These are phyloP conservation scores for Globisporangium paroecandrum DNA, from an alignment of 352 stramenopile species.

Conservation along the genomic window DNA sequence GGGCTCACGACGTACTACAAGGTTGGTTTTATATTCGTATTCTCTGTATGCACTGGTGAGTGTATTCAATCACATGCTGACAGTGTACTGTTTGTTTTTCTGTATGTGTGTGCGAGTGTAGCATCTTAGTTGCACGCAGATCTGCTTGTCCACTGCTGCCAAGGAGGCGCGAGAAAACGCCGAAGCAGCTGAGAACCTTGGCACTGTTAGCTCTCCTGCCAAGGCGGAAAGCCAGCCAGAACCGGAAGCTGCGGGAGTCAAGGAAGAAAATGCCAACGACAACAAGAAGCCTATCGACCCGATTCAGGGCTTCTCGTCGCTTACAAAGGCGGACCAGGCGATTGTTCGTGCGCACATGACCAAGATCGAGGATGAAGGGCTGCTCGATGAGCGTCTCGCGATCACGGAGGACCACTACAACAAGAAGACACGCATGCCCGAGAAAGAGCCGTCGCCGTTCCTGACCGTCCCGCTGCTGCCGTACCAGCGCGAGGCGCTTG, in stretches of 20 bases:
- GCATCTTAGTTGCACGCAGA: conserved; percentile 46
- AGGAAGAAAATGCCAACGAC: conserved; percentile 13
- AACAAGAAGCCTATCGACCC: conserved; percentile 26
- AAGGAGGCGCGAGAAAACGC: not conserved
- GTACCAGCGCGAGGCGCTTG: conserved; percentile 98
- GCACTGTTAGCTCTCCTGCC: not conserved
- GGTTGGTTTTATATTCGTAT: conserved; percentile 22
- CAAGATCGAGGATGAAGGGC: conserved; percentile 39
- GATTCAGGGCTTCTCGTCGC: conserved; percentile 42
- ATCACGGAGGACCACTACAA: conserved; percentile 68
- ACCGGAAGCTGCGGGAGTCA: conserved; percentile 6
- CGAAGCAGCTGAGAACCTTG: not conserved
- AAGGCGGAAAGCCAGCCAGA: conserved; percentile 10
- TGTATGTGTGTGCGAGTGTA: conserved; percentile 1
- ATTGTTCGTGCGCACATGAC: conserved; percentile 53
- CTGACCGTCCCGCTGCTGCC: conserved; percentile 92
- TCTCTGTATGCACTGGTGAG: not conserved
- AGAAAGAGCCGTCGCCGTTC: conserved; percentile 67
- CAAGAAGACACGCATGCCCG: conserved; percentile 62
- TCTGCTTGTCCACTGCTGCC: conserved; percentile 27
- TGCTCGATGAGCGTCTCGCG: conserved; percentile 69
- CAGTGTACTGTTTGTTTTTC: not conserved
- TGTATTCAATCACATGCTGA: not conserved
- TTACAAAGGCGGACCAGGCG: conserved; percentile 43
- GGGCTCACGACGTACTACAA: conserved; percentile 81